A percentile compares a stretch with the other conserved stretches of the same genome.
phyloP scores from a whole-genome alignment of 352 stramenopile genomes.

The Pythium aquatile region DNA sequence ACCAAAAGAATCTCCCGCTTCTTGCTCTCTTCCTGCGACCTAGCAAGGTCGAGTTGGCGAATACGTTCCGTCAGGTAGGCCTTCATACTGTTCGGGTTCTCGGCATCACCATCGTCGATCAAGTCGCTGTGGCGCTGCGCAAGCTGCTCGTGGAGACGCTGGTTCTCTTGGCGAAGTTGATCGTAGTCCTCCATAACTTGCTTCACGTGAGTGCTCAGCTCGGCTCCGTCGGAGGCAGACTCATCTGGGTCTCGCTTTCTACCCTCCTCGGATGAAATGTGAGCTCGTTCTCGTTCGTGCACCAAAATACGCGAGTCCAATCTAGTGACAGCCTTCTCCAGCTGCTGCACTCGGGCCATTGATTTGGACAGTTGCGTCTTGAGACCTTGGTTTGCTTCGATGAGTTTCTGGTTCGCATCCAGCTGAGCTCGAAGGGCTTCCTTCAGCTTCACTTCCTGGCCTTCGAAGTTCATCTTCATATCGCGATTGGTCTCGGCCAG shows the following conservation, averaged over 20 bases:
- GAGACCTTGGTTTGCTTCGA: constrained; percentile 37
- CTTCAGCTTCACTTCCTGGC: constrained; percentile 37
- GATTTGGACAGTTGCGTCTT: constrained; percentile 39
- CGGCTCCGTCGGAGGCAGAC: constrained; percentile 31
- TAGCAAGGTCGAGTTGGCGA: constrained; percentile 47
- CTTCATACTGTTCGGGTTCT: constrained; percentile 3
- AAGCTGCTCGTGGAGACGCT: constrained; percentile 28
- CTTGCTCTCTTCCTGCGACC: constrained; percentile 46
- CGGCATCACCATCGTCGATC: not conserved
- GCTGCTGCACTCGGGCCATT: constrained; percentile 15
- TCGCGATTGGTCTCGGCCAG: constrained; percentile 16
- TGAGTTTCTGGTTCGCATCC: constrained; percentile 40
- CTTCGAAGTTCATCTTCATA: constrained; percentile 26
- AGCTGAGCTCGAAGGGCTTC: constrained; percentile 40
- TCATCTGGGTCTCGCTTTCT: constrained; percentile 33
- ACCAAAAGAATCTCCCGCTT: constrained; percentile 60
- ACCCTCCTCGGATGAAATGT: constrained; percentile 37
- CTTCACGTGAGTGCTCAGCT: constrained; percentile 44
- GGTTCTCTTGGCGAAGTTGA: constrained; percentile 43
- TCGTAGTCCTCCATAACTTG: constrained; percentile 47
- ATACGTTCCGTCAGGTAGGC: constrained; percentile 44
- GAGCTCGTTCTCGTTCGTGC: constrained; percentile 49
- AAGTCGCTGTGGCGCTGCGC: not conserved
- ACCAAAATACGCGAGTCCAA: constrained; percentile 48
- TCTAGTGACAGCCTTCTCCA: constrained; percentile 35